phyloP scores from a whole-genome alignment of 345 rosid species.

The Gossypium rotundifolium region DNA sequence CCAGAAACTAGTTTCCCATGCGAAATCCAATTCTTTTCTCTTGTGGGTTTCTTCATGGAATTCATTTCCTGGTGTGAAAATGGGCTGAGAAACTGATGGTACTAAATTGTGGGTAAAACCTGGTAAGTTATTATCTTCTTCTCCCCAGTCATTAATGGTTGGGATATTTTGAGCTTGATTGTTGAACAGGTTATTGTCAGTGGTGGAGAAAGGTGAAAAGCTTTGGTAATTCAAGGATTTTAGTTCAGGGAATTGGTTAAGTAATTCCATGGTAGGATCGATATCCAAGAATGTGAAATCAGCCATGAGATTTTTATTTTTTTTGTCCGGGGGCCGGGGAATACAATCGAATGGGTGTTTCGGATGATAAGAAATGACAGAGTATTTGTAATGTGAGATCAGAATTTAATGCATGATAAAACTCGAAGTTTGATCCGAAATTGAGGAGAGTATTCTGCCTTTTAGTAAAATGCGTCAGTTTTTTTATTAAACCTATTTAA shows the following conservation, averaged over 20 bases:
- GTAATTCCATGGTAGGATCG: conserved; percentile 17
- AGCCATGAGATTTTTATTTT: background rate
- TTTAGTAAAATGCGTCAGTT: no score
- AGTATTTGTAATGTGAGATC: conserved; percentile 19
- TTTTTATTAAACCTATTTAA: no score
- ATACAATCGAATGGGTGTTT: conserved; percentile 7
- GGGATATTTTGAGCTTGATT: conserved; percentile 26
- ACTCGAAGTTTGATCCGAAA: no score
- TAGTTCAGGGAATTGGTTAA: conserved; percentile 14
- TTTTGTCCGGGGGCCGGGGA: no score
- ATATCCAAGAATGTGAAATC: conserved; percentile 11
- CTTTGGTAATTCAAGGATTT: conserved; percentile 26
- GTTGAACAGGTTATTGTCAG: conserved; percentile 28
- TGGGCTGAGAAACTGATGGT: no score
- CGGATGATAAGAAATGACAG: conserved; percentile 8
- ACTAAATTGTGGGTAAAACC: background rate
- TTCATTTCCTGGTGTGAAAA: conserved; percentile 18
- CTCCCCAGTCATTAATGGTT: conserved; percentile 16
- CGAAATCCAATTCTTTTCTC: conserved; percentile 27
- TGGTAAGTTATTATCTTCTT: conserved; percentile 3
- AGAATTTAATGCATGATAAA: no score
- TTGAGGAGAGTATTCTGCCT: no score
- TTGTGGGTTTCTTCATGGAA: conserved; percentile 34
- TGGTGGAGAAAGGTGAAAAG: conserved; percentile 27
- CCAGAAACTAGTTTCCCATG: conserved; percentile 26